Base-by-base conservation (phyloP, 2,329 filamentous ascomycete genomes). In the Volutella citrinella region DNA sequence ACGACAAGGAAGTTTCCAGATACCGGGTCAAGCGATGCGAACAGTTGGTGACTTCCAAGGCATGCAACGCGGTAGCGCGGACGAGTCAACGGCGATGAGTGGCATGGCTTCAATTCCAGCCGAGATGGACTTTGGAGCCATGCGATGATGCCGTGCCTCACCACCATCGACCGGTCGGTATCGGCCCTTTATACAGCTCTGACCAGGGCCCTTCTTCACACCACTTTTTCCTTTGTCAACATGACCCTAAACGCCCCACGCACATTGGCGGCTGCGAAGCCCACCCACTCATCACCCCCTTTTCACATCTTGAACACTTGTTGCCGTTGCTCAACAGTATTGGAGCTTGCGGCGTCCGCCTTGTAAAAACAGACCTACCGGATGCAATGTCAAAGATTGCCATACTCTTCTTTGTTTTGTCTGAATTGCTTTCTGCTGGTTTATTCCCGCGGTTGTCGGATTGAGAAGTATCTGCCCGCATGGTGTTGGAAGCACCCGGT, bases 11-110 rank as follows among this genome's bases (percentile, higher is more conserved):
- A 58, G 48, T 34, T 64, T 62, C 29, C 56, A 57, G 12, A 48
- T 65, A 30, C 49, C 48, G 15, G 33, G 44, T 4, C 59, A 55
- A 18, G 38, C 51, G 3, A 44, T 56, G 46, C 43, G 46, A 10
- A 42, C 46, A 12, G 43, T 52, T 3, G 48, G 63, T 4, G 70
- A 74, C 30, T 76, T 74, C 31, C 71, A 75, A 17, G 63, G 65
- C 2, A 46, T 76, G 4, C 71, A 73, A 36, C 58, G 70, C 23
- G 60, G 63, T 10, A 66, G 63, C 32, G 59, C 65, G 1, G 69
- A 71, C 25, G 36, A 34, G 12, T 35, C 27, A n/a, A 25, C 28
- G 11, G 25, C 39, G 10, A 49, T 61, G 34, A 38, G 51, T 10
- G 53, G 46, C 10, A 52, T 63, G 32, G 50, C 46, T 16, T 14